These are phyloP conservation scores for Kodamaea nitidulidarum DNA, from an alignment of 805 yeast genomes.

Conservation along the genomic window DNA sequence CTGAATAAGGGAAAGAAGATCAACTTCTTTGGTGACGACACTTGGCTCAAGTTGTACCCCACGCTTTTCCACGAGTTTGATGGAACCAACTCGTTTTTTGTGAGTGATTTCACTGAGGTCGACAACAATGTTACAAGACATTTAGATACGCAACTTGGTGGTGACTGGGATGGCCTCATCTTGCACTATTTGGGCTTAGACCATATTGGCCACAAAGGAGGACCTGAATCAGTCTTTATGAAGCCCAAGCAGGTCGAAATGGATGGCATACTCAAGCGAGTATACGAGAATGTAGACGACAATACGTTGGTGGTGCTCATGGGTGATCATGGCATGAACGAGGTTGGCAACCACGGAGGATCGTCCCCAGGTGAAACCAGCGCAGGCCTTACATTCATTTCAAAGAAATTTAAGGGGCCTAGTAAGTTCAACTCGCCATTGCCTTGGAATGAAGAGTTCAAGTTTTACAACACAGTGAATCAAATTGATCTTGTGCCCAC, in stretches of 20 bases:
- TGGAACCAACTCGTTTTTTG: constrained; percentile 92
- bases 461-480: constrained; percentile 50
- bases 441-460: constrained; percentile 38
- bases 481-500: constrained; percentile 78
- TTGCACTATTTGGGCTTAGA: constrained; percentile 92
- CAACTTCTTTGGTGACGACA: constrained; percentile 94
- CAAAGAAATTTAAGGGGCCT: constrained; percentile 36
- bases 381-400: constrained; percentile 69
- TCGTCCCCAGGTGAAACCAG: constrained; percentile 89
- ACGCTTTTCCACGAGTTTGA: constrained; percentile 59
- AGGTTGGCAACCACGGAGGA: constrained; percentile 95
- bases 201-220: constrained; percentile 97
- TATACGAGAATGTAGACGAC: constrained; percentile 39
- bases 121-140: constrained; percentile 92
- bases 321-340: constrained; percentile 98
- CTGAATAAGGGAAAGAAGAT: constrained; percentile 39
- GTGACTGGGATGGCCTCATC: constrained; percentile 78
- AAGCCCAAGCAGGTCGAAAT: constrained; percentile 77
- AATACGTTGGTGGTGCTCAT: constrained; percentile 64
- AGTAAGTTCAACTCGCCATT: constrained; percentile 25
- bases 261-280: constrained; percentile 59
- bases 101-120: constrained; percentile 90
- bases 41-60: constrained; percentile 93
- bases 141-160: constrained; percentile 52
- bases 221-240: constrained; percentile 81